Percentiles rank a stretch among this genome's conserved stretches.
Evolutionary conservation across 2,329 filamentous ascomycete genomes (phyloP).

Genomic region (Penicillium sp.): DNA sequence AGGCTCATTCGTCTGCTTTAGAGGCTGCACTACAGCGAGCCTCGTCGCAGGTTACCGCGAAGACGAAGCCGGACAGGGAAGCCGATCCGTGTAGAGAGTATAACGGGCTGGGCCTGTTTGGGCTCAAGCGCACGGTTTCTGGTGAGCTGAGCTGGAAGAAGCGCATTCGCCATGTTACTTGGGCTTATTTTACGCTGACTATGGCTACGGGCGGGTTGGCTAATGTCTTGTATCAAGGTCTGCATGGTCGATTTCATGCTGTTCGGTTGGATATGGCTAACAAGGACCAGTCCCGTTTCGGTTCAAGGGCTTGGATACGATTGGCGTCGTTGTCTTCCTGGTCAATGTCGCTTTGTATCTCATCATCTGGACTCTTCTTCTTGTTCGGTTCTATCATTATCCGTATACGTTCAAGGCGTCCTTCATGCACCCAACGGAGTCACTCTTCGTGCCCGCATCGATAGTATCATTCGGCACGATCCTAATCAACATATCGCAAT

Average conservation of each 20-base stretch:
- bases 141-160: constrained; percentile 42
- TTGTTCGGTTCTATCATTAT: constrained; percentile 59
- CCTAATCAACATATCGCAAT: constrained; percentile 69
- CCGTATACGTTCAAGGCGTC: constrained; percentile 63
- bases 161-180: constrained; percentile 56
- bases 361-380: constrained; percentile 56
- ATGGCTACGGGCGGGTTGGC: constrained; percentile 55
- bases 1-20: constrained; percentile 26
- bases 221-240: constrained; percentile 52
- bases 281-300: constrained; percentile 42
- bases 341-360: constrained; percentile 57
- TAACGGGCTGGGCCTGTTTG: constrained; percentile 13
- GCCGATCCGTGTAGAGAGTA: constrained; percentile 6
- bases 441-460: constrained; percentile 64
- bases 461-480: constrained; percentile 64
- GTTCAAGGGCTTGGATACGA: constrained; percentile 49
- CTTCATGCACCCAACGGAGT: constrained; percentile 68
- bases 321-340: constrained; percentile 55
- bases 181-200: constrained; percentile 70
- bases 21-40: constrained; percentile 20
- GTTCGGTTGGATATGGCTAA: constrained; percentile 1
- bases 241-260: constrained; percentile 13
- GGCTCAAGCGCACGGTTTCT: constrained; percentile 14
- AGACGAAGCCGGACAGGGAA: constrained; percentile 4
- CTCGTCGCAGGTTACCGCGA: constrained; percentile 15